These are phyloP conservation scores for Ascochyta viciae-villosae DNA, from an alignment of 2,329 filamentous ascomycete genomes.

Conservation along the genomic window DNA sequence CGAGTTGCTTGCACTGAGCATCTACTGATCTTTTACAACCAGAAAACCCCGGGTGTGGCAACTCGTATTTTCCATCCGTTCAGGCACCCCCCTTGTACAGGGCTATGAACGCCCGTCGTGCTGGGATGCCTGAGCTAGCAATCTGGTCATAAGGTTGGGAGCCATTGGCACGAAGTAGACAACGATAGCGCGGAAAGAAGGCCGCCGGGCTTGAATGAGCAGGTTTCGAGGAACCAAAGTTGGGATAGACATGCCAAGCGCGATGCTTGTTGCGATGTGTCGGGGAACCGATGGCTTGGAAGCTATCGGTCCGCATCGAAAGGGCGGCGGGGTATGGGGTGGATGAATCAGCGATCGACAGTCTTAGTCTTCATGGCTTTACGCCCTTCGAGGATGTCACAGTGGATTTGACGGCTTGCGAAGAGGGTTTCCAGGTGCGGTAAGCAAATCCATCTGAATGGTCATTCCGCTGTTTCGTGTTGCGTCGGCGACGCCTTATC, in stretches of 20 bases:
- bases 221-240: not conserved
- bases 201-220: not conserved
- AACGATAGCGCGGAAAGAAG: not conserved
- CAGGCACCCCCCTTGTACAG: no score
- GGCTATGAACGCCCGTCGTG: not conserved
- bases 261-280: conserved; percentile 3
- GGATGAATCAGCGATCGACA: conserved; percentile 25
- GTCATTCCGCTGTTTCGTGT: conserved; percentile 3
- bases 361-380: conserved; percentile 3
- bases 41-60: no score
- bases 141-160: not conserved
- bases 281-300: conserved; percentile 20
- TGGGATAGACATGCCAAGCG: conserved; percentile 4
- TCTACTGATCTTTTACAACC: no score
- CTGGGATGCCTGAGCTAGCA: conserved; percentile 1
- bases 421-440: not conserved
- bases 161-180: not conserved
- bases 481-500: conserved; percentile 5
- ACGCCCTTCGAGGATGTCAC: not conserved
- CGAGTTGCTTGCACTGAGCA: no score
- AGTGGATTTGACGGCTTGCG: not conserved
- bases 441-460: conserved; percentile 12
- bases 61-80: no score
- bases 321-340: conserved; percentile 24
- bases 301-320: conserved; percentile 19